These are phyloP conservation scores for Sphagnum contortum DNA, from an alignment of 225 moss, liverwort and hornwort genomes.

Conservation along the genomic window DNA sequence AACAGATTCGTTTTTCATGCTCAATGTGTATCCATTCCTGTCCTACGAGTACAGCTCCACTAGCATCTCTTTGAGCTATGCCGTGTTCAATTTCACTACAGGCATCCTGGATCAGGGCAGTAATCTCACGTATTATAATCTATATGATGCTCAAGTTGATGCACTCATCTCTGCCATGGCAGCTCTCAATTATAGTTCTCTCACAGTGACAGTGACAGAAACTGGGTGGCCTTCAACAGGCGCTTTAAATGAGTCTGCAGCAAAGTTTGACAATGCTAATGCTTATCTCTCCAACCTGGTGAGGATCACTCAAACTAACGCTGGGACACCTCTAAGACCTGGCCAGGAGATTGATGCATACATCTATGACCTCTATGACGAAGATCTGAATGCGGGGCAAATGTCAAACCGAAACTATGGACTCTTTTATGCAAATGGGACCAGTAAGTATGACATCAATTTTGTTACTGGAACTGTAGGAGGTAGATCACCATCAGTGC, in stretches of 20 bases:
- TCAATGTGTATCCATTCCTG: slow-evolving; percentile 77
- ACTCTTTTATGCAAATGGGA: slow-evolving; percentile 28
- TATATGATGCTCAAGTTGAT: slow-evolving; percentile 76
- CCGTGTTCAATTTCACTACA: slow-evolving; percentile 39
- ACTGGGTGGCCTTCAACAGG: slow-evolving; percentile 85
- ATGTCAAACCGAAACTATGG: slow-evolving; percentile 34
- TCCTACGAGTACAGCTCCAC: slow-evolving; percentile 35
- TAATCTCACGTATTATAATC: slow-evolving; percentile 51
- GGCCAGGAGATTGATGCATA: slow-evolving; percentile 45
- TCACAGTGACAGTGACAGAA: slow-evolving; percentile 58
- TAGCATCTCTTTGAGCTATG: slow-evolving; percentile 60
- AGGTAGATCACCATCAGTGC: background rate
- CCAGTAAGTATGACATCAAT: slow-evolving; percentile 29
- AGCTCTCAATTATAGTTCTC: slow-evolving; percentile 35
- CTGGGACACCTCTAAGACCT: slow-evolving; percentile 63
- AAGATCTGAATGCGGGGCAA: slow-evolving; percentile 24
- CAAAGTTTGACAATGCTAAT: slow-evolving; percentile 44
- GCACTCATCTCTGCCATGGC: slow-evolving; percentile 70
- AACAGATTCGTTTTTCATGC: slow-evolving; percentile 48
- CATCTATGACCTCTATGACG: slow-evolving; percentile 51
- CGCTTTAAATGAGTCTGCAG: slow-evolving; percentile 40
- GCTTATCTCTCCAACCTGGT: slow-evolving; percentile 72
- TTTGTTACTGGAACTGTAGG: slow-evolving; percentile 20
- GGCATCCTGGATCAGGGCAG: slow-evolving; percentile 40
- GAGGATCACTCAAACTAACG: slow-evolving; percentile 27